Base-by-base conservation (phyloP, 75 land plant genomes). In the Gnetum montanum region DNA sequence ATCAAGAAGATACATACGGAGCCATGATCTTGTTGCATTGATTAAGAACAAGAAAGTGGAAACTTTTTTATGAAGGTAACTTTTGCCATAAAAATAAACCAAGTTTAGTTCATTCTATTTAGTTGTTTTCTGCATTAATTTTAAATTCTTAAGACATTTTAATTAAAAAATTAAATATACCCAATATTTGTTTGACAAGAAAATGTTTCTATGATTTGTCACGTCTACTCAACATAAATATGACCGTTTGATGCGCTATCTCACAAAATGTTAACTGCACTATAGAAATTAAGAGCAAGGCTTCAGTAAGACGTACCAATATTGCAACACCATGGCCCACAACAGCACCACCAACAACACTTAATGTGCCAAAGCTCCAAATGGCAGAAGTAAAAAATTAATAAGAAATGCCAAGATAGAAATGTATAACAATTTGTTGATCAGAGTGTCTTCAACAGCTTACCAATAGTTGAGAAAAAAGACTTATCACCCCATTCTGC, bases 401-500 rank as follows among this genome's bases (percentile, higher is more conserved):
- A 26, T 57, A 1, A 23, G 25, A 46, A 26, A 8, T 44, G 18
- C 16, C 7, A 58, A 26, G 28, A 57, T 18, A 1, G 24, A 23
- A 25, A 31, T 28, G 13, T 37, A 59, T 29, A 61, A 3, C 13
- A 27, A 43, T 44, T 33, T 2, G 20, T 13, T 7, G 31, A 61
- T 11, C 40, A 31, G 34, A 62, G 28, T 24, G 31, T 4, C 30
- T 3, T 19, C 35, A 12, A 13, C 22, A 24, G 25, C 78, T 59
- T 18, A 92, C 97, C 93, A 46, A 90, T 84, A 18, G 99, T 90
- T 7, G 99, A 95, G 49, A 95, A 95, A 64, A 95, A 95, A 3
- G 97, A 90, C 61, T 95, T 90, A 54, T 95, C 99, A 37, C 97
- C 99, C 97, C 99, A 95, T 65, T 95, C 99, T 46, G 97, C 99